phyloP scores from a whole-genome alignment of 73 alveolate genomes.

The Paramecium sonneborni region DNA sequence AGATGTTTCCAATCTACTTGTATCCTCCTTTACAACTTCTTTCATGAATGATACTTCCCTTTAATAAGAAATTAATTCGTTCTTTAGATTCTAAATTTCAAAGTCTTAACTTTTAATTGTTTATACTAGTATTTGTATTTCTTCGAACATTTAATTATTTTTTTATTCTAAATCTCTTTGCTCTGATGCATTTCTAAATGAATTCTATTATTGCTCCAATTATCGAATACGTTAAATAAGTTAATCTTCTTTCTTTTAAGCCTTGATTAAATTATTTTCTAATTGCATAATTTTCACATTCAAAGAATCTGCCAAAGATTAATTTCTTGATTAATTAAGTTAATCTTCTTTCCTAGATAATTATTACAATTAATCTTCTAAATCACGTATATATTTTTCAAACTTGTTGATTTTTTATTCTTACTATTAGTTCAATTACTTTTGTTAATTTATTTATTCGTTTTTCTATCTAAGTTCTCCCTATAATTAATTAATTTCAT shows the following conservation, averaged over 20 bases:
- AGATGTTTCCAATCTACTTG: not conserved
- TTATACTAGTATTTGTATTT: not conserved
- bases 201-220: not conserved
- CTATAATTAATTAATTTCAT: not conserved
- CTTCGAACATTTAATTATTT: slow-evolving; percentile 14
- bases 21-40: not conserved
- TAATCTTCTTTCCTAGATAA: not conserved
- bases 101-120: not conserved
- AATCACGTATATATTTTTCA: not conserved
- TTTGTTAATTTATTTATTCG: not conserved
- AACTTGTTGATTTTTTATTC: not conserved
- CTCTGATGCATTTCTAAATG: not conserved
- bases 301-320: not conserved
- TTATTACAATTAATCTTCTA: not conserved
- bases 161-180: not conserved
- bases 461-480: not conserved
- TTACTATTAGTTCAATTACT: not conserved
- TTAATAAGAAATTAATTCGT: not conserved
- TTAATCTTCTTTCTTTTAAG: not conserved
- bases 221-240: not conserved
- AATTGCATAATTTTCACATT: not conserved
- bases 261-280: not conserved
- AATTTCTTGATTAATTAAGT: not conserved
- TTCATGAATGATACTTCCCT: slow-evolving; percentile 23
- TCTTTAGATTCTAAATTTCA: not conserved